phyloP scores from a whole-genome alignment of 2,329 filamentous ascomycete species.

The Xylariaceae sp. region DNA sequence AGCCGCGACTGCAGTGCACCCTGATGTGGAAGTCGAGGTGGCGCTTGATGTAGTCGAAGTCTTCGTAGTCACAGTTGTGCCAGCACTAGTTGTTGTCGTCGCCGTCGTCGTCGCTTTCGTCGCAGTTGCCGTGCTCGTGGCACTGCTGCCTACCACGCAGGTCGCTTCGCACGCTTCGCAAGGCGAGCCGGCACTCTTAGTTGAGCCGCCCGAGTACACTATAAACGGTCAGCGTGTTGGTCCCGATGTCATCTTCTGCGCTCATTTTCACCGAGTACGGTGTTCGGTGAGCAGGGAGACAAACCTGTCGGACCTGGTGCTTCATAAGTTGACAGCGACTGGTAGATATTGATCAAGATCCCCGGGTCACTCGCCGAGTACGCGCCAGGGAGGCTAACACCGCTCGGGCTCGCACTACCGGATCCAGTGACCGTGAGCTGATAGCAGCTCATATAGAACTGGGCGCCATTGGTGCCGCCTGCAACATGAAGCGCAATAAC shows the following conservation, averaged over 20 bases:
- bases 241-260: background rate
- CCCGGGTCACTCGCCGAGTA: conserved; percentile 29
- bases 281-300: background rate
- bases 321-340: conserved; percentile 26
- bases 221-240: background rate
- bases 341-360: conserved; percentile 34
- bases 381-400: conserved; percentile 33
- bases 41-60: conserved; percentile 4
- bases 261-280: background rate
- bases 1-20: conserved; percentile 17
- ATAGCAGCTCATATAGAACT: conserved; percentile 34
- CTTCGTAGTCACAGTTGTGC: conserved; percentile 8
- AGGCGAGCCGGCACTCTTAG: conserved; percentile 23
- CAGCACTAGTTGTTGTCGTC: background rate
- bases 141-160: conserved; percentile 19
- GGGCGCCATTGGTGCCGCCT: conserved; percentile 21
- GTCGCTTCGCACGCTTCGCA: conserved; percentile 29
- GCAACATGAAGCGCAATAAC: conserved; percentile 44
- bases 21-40: conserved; percentile 10
- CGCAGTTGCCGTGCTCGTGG: conserved; percentile 14
- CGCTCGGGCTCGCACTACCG: conserved; percentile 25
- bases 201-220: conserved; percentile 23
- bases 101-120: background rate
- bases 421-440: conserved; percentile 31
- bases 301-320: conserved; percentile 30